Conservation (phyloP, 805 yeast species). For the Starmerella vaccinii region DNA sequence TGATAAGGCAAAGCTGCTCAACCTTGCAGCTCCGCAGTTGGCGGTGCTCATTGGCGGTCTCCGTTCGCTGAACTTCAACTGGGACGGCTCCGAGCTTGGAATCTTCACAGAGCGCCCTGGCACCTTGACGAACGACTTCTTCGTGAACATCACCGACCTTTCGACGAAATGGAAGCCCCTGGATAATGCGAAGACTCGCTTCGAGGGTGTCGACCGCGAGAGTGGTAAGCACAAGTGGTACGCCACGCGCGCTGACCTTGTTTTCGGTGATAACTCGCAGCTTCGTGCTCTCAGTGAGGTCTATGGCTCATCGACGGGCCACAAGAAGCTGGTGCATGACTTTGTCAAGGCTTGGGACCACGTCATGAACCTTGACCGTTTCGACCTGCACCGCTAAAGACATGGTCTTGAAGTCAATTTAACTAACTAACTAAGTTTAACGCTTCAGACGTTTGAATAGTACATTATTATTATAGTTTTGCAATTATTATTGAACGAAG, state of each 20-base stretch:
- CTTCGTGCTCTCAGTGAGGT: constrained; percentile 20
- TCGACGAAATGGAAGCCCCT: constrained; percentile 17
- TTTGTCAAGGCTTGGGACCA: constrained; percentile 21
- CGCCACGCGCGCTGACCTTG: constrained; percentile 18
- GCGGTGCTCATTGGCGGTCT: constrained; percentile 21
- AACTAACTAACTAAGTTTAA: no score
- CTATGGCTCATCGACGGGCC: constrained; percentile 12
- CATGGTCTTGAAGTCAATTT: no score
- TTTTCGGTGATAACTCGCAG: constrained; percentile 18
- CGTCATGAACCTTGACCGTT: constrained; percentile 22
- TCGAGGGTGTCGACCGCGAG: constrained; percentile 19
- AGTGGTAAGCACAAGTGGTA: constrained; percentile 18
- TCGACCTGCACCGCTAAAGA: constrained; percentile 10
- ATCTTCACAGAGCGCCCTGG: constrained; percentile 16
- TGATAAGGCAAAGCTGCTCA: constrained; percentile 20
- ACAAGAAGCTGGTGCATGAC: constrained; percentile 15
- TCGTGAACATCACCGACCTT: constrained; percentile 15
- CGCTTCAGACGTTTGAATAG: no score
- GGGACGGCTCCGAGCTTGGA: constrained; percentile 19
- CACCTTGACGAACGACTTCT: constrained; percentile 19
- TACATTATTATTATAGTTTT: no score
- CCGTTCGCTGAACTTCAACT: constrained; percentile 18
- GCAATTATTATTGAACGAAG: no score
- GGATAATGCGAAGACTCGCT: constrained; percentile 16
- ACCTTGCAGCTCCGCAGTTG: constrained; percentile 20